phyloP scores from a whole-genome alignment of 345 rosid genomes.

The Eucalyptus paniculata region DNA sequence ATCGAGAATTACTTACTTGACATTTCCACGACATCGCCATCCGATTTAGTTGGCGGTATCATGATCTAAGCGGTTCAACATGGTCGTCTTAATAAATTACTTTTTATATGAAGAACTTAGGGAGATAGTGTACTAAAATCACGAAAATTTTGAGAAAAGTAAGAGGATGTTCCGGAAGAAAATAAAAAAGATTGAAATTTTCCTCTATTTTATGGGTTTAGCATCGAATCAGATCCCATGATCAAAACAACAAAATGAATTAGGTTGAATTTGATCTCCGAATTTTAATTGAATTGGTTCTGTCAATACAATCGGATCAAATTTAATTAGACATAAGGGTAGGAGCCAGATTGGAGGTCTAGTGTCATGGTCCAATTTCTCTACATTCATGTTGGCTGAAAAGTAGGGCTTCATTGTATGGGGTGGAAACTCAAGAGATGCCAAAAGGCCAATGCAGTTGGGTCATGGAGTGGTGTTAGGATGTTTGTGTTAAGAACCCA shows the following conservation, averaged over 20 bases:
- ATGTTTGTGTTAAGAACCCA: background rate
- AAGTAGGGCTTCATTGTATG: background rate
- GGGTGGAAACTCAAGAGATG: background rate
- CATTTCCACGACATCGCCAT: background rate
- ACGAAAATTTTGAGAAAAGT: background rate
- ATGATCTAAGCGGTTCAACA: background rate
- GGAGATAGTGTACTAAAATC: background rate
- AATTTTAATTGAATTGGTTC: background rate
- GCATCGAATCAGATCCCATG: background rate
- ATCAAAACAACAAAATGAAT: background rate
- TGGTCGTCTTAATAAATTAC: background rate
- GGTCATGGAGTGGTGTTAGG: background rate
- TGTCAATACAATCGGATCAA: background rate
- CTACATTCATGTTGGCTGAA: background rate
- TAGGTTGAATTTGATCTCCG: background rate
- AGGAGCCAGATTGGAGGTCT: background rate
- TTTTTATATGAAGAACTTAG: background rate
- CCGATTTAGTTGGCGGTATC: background rate
- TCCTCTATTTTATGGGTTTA: background rate
- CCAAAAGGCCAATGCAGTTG: background rate
- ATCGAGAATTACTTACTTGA: background rate
- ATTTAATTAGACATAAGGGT: background rate
- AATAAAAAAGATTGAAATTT: background rate
- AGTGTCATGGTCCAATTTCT: background rate
- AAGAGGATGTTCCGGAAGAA: background rate